These are phyloP conservation scores for Saitozyma podzolica DNA, from an alignment of 768 basidiomycete genomes.

Conservation along the genomic window DNA sequence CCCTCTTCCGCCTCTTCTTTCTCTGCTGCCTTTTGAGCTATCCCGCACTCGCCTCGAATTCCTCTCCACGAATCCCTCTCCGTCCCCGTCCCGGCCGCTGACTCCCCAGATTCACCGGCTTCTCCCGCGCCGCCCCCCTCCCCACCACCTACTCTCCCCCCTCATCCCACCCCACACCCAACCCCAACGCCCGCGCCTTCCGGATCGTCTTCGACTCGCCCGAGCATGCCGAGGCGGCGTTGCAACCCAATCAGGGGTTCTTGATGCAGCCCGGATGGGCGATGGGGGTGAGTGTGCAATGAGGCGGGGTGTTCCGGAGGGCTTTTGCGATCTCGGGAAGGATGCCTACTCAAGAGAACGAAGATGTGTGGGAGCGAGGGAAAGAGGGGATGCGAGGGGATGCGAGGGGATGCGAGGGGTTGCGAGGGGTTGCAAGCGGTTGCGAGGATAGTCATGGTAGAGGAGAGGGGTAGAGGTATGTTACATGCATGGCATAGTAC, in stretches of 20 bases:
- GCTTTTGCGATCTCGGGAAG: not conserved
- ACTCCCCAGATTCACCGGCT: constrained; percentile 72
- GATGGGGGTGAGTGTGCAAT: constrained; percentile 41
- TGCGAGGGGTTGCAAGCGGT: too few relatives aligned
- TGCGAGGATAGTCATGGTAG: too few relatives aligned
- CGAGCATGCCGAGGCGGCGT: constrained; percentile 73
- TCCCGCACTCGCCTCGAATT: too few relatives aligned
- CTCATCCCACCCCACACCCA: constrained; percentile 29
- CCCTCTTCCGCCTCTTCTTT: constrained; percentile 5
- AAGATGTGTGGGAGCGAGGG: too few relatives aligned
- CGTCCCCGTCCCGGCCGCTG: not conserved
- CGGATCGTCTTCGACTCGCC: constrained; percentile 74
- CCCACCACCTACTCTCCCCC: constrained; percentile 48
- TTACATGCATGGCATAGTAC: too few relatives aligned
- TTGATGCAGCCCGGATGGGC: constrained; percentile 62
- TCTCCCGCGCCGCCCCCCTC: constrained; percentile 70
- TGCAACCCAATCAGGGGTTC: constrained; percentile 80
- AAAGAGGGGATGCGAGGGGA: too few relatives aligned
- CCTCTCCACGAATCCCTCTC: not conserved
- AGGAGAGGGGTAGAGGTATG: too few relatives aligned
- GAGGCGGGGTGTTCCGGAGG: not conserved
- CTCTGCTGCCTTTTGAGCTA: not conserved
- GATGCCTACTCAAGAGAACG: not conserved
- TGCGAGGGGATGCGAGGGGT: too few relatives aligned
- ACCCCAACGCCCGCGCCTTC: constrained; percentile 66